These are phyloP conservation scores for Nigrospora sphaerica DNA, from an alignment of 2,329 filamentous ascomycete genomes.

Conservation along the genomic window DNA sequence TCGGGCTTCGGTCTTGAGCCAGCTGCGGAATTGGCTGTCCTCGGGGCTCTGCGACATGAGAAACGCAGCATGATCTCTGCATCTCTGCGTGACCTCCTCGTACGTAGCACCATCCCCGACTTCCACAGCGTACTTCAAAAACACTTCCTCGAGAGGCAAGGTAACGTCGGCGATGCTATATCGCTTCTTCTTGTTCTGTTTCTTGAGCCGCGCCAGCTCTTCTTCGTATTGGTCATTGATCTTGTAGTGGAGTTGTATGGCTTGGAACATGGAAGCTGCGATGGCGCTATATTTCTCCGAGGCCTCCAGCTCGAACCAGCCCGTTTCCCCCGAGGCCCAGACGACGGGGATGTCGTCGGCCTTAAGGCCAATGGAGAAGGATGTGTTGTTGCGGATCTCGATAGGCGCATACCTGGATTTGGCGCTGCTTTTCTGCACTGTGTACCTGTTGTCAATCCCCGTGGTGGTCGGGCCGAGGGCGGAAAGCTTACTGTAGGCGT, in stretches of 20 bases:
- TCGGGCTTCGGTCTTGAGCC: slow-evolving; percentile 30
- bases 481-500: neutral
- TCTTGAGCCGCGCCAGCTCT: slow-evolving; percentile 21
- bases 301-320: slow-evolving; percentile 63
- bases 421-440: slow-evolving; percentile 25
- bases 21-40: slow-evolving; percentile 41
- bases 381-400: slow-evolving; percentile 42
- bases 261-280: slow-evolving; percentile 54
- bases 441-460: neutral
- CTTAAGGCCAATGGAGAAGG: slow-evolving; percentile 47
- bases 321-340: slow-evolving; percentile 58
- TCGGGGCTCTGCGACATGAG: slow-evolving; percentile 44
- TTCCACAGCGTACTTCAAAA: slow-evolving; percentile 41
- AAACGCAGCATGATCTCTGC: slow-evolving; percentile 41
- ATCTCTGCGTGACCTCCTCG: slow-evolving; percentile 39
- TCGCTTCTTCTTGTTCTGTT: slow-evolving; percentile 21
- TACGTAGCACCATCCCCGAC: slow-evolving; percentile 45
- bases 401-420: slow-evolving; percentile 30
- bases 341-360: slow-evolving; percentile 46
- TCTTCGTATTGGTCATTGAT: slow-evolving; percentile 49
- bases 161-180: slow-evolving; percentile 11
- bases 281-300: slow-evolving; percentile 47
- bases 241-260: slow-evolving; percentile 57
- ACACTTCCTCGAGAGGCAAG: slow-evolving; percentile 22
- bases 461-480: too few relatives aligned